Base-by-base conservation (phyloP, 441 rosid species). In the Populus hybrid region DNA sequence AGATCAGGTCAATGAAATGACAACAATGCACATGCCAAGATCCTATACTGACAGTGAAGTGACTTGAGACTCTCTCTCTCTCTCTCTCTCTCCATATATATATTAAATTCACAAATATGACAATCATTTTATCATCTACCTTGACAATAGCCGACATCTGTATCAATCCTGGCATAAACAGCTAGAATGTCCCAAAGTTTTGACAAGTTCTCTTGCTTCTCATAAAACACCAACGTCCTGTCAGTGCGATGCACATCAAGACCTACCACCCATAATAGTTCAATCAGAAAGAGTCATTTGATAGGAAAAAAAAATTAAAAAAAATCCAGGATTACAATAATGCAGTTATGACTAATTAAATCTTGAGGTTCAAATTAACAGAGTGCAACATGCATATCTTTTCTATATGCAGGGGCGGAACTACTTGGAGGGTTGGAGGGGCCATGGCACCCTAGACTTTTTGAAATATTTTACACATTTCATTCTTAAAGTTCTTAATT, bases 161-260 rank as follows among this genome's bases (percentile, higher is more conserved):
- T 87, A 80, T 92, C 99, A 72, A 94, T 81, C 97, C 99, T 92
- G 61, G 99, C 95, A 86, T 94, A 95, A 78, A 94, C 93, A 80
- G 95, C 89, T 18, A 95, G 92, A 84, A 95, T 86, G 84, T 95
- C 98, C 99, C 97, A 93, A 64, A 94, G 95, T 85, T 89, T 95
- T 26, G 98, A 90, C 84, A 95, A 80, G 84, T 95, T 88, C 75
- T 92, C 91, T 83, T 88, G 93, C 86, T 91, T 91, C 89, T 94
- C 98, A 45, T 95, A 95, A 77, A 95, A 94, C 26, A 90, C 90
- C 87, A 95, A 75, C 16, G 91, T 80, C 87, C 98, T 93, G 84
- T 94, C 99, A 6, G 99, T 95, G 64, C 99, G 98, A 79, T 83
- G 83, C 76, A 95, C 98, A 80, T 95, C 97, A 14, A 95, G 94